Evolutionary conservation across 345 rosid genomes (phyloP).

Genomic region (Turritis glabra): DNA sequence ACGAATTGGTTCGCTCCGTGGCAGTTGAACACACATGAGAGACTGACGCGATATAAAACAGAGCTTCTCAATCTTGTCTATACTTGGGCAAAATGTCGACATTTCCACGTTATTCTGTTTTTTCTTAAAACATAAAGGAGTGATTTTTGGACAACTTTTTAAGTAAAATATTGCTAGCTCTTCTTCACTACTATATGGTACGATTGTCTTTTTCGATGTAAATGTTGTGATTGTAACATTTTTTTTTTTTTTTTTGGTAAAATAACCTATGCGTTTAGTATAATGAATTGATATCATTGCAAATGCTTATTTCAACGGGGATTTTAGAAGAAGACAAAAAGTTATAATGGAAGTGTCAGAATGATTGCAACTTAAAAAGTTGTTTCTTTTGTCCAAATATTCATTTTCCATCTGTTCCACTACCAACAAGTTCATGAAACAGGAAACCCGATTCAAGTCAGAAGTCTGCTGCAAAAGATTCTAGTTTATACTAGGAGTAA

Average conservation of each 20-base stretch:
- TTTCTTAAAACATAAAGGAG: too few species aligned
- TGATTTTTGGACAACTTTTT: neutral
- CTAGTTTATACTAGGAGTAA: neutral
- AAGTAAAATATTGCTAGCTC: neutral
- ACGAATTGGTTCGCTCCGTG: conserved; percentile 11
- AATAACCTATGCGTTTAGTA: neutral
- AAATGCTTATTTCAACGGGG: neutral
- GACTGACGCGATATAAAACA: conserved; percentile 1
- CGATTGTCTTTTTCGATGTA: neutral
- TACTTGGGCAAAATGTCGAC: conserved; percentile 28
- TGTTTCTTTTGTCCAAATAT: neutral
- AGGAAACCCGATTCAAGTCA: neutral
- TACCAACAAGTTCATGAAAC: conserved; percentile 8
- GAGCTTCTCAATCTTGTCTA: conserved; percentile 12
- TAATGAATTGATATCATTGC: neutral
- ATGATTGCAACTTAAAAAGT: neutral
- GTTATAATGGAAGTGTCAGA: neutral
- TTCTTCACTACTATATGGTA: neutral
- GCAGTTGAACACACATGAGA: neutral
- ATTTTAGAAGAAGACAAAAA: neutral
- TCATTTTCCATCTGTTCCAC: neutral
- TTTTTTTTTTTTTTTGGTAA: neutral
- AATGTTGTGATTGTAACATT: neutral
- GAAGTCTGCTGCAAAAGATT: neutral
- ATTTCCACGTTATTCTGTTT: conserved; percentile 19